phyloP scores from a whole-genome alignment of 176 grass and related monocot species.

The Bolboschoenus planiculmis region DNA sequence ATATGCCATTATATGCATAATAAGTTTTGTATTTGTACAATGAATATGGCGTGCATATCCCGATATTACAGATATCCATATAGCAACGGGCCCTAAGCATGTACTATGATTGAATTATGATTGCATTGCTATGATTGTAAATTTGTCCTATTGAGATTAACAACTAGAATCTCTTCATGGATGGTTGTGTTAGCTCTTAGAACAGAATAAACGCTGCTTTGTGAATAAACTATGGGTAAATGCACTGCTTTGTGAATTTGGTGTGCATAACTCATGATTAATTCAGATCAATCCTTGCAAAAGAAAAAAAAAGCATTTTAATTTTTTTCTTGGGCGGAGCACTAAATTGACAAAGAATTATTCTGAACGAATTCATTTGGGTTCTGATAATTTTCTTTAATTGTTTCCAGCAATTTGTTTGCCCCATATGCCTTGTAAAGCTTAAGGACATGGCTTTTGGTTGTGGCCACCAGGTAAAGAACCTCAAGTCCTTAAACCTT shows the following conservation, averaged over 20 bases:
- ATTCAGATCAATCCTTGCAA: too few relatives aligned
- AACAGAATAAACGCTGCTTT: too few relatives aligned
- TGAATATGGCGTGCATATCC: too few relatives aligned
- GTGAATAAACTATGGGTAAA: not conserved
- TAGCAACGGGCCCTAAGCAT: not conserved
- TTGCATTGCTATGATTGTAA: not conserved
- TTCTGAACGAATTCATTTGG: not conserved
- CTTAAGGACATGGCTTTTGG: constrained; percentile 30
- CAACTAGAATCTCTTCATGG: too few relatives aligned
- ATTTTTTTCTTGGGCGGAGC: too few relatives aligned
- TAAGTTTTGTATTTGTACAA: too few relatives aligned
- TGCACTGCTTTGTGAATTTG: not conserved
- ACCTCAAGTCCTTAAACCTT: not conserved
- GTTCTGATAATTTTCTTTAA: not conserved
- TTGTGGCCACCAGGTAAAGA: constrained; percentile 30
- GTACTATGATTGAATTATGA: not conserved
- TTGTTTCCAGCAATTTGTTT: constrained; percentile 8
- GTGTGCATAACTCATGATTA: too few relatives aligned
- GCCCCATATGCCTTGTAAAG: constrained; percentile 26
- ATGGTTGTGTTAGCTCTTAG: too few relatives aligned
- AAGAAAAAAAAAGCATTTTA: too few relatives aligned
- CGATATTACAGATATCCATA: too few relatives aligned
- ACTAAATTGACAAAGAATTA: not conserved
- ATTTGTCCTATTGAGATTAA: not conserved
- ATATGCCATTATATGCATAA: too few relatives aligned